Evolutionary conservation across 2,329 filamentous ascomycete species (phyloP), one percentile per base, ranked within the genome.

Genomic region (Penicillium sp.): DNA sequence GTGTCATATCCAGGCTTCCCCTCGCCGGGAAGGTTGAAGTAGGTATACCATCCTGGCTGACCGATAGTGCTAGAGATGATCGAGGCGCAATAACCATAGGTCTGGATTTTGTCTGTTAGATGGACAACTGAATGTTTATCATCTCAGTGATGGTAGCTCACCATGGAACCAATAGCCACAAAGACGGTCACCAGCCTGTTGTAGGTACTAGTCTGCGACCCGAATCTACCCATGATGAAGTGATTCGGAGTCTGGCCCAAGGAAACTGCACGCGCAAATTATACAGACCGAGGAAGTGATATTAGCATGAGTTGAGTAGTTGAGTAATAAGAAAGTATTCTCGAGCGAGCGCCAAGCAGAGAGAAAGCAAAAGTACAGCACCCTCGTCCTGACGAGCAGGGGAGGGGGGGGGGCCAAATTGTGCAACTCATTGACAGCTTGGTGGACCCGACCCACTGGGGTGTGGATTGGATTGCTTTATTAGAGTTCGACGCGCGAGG

Each of bases 21-120:
- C 28, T 74, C 65, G 10, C 55, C 56, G 0, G 79, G 79, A 9
- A 82, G 72, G 39, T 77, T 60, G 61, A 83, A 82, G 65, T 76
- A 81, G 16, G 64, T 55, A 60, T 80, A 82, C 78, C 79, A 82
- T 56, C 79, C 79, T 3, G 79, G 78, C 51, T 82, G 79, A 8
- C 80, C 80, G 48, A 82, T 81, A 14, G 79, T 82, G 52, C 77
- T 79, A 34, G 75, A 71, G 33, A 82, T 82, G 33, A 82, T 75
- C 1, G 79, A 80, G 8, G 79, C 72, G 48, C 74, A 77, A 58
- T 81, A 82, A 19, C 80, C 79, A 56, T 81, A 82, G 2, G 80
- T 81, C 77, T 79, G 50, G 3, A 24, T 40, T 24, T n/a, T n/a
- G n/a, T n/a, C n/a, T n/a, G n/a, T n/a, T n/a, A n/a, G n/a, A n/a